Evolutionary conservation across 2,329 filamentous ascomycete genomes (phyloP), one percentile per base, ranked within the genome.

Genomic region (Aspergillus chevalieri): DNA sequence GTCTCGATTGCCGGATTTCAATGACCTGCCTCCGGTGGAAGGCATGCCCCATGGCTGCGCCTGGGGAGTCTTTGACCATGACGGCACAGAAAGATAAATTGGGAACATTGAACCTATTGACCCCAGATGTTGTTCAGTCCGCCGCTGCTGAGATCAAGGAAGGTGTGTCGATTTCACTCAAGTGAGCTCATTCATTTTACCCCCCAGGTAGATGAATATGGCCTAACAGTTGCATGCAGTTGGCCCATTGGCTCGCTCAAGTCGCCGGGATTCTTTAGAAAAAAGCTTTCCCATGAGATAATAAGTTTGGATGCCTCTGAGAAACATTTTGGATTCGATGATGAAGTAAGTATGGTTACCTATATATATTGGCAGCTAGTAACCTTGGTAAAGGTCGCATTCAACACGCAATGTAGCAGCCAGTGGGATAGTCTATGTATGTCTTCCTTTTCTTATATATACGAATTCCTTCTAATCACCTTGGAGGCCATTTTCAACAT

Each of bases 31-130:
- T 2, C 58, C 67, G 6, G 65, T 71, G 24, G 55, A 69, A 38
- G 66, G 64, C 15, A 71, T 72, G 54, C 73, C 73, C 1, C 62
- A 69, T 53, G 72, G 69, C 50, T 70, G 65, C 47, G 64, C 67
- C 3, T 78, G 74, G 74, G 72, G 74, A 3, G 46, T 76, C 4
- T 63, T 62, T 26, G 60, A 62, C 42, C 52, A 53, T 15, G 65
- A 72, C 45, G 75, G 75, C 47, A n/a, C 58, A 69, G 39, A 69
- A 72, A 42, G 74, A 77, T 54, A 52, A 69, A 7, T 65, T 67
- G 38, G 75, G 75, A 1, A 72, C 67, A 1, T 57, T 77, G 22
- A 78, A 78, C 52, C 62, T 74, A 3, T 62, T 78, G 19, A 77
- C 73, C 0, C 66, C 69, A 0, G 68, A 71, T 3, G 68, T 73